Percentiles rank a stretch among this genome's conserved stretches.
These are phyloP conservation scores for Phanerochaete carnosa DNA, from an alignment of 768 basidiomycete genomes.

Conservation along the genomic window DNA sequence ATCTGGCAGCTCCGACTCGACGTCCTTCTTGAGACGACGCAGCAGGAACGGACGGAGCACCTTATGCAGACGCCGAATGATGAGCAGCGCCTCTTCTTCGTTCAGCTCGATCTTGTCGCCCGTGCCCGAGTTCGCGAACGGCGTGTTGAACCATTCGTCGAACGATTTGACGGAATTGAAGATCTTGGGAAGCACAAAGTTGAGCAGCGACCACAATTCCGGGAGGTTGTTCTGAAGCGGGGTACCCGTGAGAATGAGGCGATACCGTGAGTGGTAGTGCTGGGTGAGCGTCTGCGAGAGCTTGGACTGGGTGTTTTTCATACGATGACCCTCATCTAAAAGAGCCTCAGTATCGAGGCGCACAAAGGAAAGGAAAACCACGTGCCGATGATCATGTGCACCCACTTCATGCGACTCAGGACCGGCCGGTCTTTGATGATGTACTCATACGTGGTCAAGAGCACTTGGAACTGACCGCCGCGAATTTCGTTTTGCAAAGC, in stretches of 20 bases:
- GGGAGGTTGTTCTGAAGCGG: conserved; percentile 97
- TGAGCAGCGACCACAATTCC: conserved; percentile 92
- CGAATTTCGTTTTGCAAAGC: conserved; percentile 76
- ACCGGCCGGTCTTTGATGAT: conserved; percentile 96
- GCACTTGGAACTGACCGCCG: conserved; percentile 81
- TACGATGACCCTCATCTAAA: conserved; percentile 91
- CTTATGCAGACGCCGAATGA: conserved; percentile 95
- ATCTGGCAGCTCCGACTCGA: conserved; percentile 92
- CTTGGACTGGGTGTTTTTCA: conserved; percentile 95
- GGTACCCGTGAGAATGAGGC: conserved; percentile 93
- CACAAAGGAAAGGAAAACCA: background rate
- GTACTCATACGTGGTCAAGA: conserved; percentile 95
- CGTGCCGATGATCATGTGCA: conserved; percentile 95
- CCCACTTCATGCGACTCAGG: conserved; percentile 89
- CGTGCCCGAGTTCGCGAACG: conserved; percentile 97
- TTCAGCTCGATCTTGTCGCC: conserved; percentile 98
- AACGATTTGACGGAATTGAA: conserved; percentile 99
- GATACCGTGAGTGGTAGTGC: conserved; percentile 89
- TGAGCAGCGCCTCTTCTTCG: conserved; percentile 98
- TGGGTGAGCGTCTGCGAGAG: conserved; percentile 86
- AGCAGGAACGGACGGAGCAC: conserved; percentile 94
- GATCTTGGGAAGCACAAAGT: conserved; percentile 91
- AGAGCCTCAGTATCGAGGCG: conserved; percentile 1
- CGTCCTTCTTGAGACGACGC: conserved; percentile 91
- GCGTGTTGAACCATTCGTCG: conserved; percentile 99